A percentile compares a stretch with the other conserved stretches of the same genome.
These are phyloP conservation scores for Microcyclospora pomicola DNA, from an alignment of 2,329 filamentous ascomycete species.

Conservation along the genomic window DNA sequence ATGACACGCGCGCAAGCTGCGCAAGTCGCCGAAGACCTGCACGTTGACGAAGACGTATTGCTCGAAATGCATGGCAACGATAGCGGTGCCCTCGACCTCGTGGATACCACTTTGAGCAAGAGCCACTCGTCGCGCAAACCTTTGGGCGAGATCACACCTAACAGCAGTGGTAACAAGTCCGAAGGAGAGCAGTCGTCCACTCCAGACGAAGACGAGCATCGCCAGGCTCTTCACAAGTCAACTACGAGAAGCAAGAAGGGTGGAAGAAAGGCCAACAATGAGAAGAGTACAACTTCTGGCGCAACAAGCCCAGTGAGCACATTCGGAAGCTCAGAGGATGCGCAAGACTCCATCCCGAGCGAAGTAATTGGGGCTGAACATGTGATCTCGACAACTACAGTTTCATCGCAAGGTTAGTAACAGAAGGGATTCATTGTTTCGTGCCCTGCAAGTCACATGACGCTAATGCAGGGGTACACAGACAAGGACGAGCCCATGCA, in stretches of 20 bases:
- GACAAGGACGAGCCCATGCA: not conserved
- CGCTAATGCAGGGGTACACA: conserved; percentile 13
- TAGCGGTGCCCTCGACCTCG: conserved; percentile 1
- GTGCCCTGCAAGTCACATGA: conserved; percentile 8
- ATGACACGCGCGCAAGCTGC: conserved; percentile 30
- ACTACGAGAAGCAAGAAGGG: conserved; percentile 22
- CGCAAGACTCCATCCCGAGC: too few species aligned
- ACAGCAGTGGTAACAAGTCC: conserved; percentile 16
- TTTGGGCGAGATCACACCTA: conserved; percentile 29
- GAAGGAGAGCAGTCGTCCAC: conserved; percentile 4
- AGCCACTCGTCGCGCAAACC: conserved; percentile 19
- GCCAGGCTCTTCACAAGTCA: conserved; percentile 16
- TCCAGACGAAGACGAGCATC: conserved; percentile 10
- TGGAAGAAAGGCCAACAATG: conserved; percentile 15
- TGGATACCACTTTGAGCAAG: conserved; percentile 3
- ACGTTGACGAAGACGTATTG: conserved; percentile 22
- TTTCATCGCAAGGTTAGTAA: not conserved
- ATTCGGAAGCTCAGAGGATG: not conserved
- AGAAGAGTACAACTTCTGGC: conserved; percentile 8
- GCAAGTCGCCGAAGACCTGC: conserved; percentile 25
- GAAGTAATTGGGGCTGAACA: too few species aligned
- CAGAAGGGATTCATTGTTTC: conserved; percentile 1
- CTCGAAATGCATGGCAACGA: conserved; percentile 17
- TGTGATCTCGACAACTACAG: too few species aligned
- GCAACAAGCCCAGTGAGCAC: not conserved